Evolutionary conservation across 345 rosid species (phyloP), one percentile per base, ranked within the genome.

Genomic region (Eucalyptus sideroxylon): DNA sequence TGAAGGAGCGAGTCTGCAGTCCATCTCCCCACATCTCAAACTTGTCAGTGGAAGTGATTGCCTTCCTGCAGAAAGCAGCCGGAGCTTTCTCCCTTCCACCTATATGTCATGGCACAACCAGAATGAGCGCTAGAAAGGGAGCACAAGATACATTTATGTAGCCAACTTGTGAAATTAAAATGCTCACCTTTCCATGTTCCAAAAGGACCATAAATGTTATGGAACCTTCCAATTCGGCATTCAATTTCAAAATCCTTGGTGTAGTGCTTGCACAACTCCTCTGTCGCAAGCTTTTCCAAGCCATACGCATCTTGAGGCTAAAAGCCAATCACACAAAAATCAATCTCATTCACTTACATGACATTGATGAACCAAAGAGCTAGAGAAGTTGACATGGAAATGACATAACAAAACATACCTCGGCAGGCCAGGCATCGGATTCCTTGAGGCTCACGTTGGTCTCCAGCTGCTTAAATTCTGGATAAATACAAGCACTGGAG

Each of bases 21-120:
- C 99, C 99, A 86, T 98, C 99, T 90, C 99, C 99, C 99, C 99
- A 98, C 99, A 98, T 97, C 98, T 97, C 99, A 53, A 98, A 98
- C 93, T 93, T 97, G 91, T 96, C 99, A 0, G 90, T 91, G 37
- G 99, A 93, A 27, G 99, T 98, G n/a, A 95, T 86, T 72, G 98
- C 91, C 94, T 98, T 98, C 90, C 99, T 93, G 93, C 99, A 98
- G 91, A 98, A 97, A 72, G 99, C 99, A 94, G 99, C 99, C 27
- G 99, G 99, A 88, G 99, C 99, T 94, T 97, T 98, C 93, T 97
- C 99, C 94, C 99, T 94, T 59, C 99, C 99, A 95, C 99, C 99
- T 98, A 81, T 27, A 26, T 50, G 34, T 77, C 42, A 42, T 77
- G 83, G 27, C 83, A 77, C 47, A 44, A 21, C 83, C 47, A 5